phyloP scores from a whole-genome alignment of 2,329 filamentous ascomycete genomes.

The Xylaria arbuscula region DNA sequence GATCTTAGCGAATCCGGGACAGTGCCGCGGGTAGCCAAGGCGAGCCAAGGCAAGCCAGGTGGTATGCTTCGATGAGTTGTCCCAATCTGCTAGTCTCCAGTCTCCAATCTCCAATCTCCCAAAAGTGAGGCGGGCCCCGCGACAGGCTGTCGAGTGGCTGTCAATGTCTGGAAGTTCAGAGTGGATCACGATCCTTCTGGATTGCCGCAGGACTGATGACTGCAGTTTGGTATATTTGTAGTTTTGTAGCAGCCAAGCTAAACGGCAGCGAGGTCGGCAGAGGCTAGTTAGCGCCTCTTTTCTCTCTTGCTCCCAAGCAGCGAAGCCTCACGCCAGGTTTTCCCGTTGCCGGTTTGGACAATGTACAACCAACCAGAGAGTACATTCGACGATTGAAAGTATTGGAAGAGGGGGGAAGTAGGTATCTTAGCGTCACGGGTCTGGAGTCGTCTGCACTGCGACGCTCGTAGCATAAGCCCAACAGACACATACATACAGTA shows the following conservation, averaged over 20 bases:
- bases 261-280: slow-evolving; percentile 23
- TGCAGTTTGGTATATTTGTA: slow-evolving; percentile 16
- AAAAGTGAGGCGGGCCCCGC: slow-evolving; percentile 49
- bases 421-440: slow-evolving; percentile 29
- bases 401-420: neutral
- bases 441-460: slow-evolving; percentile 33
- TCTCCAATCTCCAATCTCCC: slow-evolving; percentile 35
- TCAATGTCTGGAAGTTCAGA: slow-evolving; percentile 37
- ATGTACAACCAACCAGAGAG: slow-evolving; percentile 22
- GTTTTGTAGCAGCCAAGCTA: neutral
- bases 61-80: slow-evolving; percentile 45
- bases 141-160: slow-evolving; percentile 46
- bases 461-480: slow-evolving; percentile 28
- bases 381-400: slow-evolving; percentile 19
- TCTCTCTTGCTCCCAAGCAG: slow-evolving; percentile 13
- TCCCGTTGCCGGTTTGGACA: slow-evolving; percentile 24
- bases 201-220: slow-evolving; percentile 29
- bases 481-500: slow-evolving; percentile 19
- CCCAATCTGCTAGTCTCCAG: slow-evolving; percentile 30
- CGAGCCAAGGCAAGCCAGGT: slow-evolving; percentile 44
- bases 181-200: slow-evolving; percentile 41
- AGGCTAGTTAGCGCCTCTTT: slow-evolving; percentile 18
- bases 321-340: slow-evolving; percentile 29
- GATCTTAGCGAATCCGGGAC: slow-evolving; percentile 36
- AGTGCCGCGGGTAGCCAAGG: slow-evolving; percentile 34